A percentile compares a stretch with the other conserved stretches of the same genome.
These are phyloP conservation scores for Naganishia onofrii DNA, from an alignment of 768 basidiomycete genomes.

Conservation along the genomic window DNA sequence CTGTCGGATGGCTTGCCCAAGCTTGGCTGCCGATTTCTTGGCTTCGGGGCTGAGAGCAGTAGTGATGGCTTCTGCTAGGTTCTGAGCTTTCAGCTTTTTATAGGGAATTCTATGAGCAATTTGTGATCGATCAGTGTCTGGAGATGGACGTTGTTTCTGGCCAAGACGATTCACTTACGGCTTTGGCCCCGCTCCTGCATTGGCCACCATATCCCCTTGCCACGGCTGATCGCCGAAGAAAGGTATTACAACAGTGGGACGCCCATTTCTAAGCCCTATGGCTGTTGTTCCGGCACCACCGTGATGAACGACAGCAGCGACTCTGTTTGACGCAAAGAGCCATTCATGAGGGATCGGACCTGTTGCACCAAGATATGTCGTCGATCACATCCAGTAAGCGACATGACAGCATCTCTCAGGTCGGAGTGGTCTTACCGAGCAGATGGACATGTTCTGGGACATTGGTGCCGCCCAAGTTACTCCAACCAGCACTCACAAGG, in stretches of 20 bases:
- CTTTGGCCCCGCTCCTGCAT: conserved; percentile 63
- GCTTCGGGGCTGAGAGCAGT: conserved; percentile 57
- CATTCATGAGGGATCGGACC: conserved; percentile 62
- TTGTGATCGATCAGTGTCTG: neutral
- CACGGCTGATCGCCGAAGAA: conserved; percentile 66
- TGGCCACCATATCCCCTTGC: conserved; percentile 64
- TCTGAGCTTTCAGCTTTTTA: conserved; percentile 58
- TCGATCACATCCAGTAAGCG: neutral
- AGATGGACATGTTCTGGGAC: conserved; percentile 63
- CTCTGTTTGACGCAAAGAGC: conserved; percentile 61
- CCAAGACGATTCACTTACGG: conserved; percentile 44
- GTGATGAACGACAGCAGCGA: conserved; percentile 63
- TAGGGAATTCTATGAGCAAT: conserved; percentile 54
- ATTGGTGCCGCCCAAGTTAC: conserved; percentile 59
- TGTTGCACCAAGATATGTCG: neutral
- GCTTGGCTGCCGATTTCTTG: conserved; percentile 56
- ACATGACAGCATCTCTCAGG: neutral
- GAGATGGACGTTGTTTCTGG: neutral
- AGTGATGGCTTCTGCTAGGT: conserved; percentile 60
- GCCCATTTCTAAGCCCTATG: conserved; percentile 61
- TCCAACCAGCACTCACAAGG: conserved; percentile 67
- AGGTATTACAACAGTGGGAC: conserved; percentile 64
- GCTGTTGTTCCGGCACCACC: conserved; percentile 70
- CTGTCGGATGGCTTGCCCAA: conserved; percentile 59
- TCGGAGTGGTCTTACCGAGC: conserved; percentile 52